Conservation (phyloP, 2,329 filamentous ascomycete species). For the Fusarium burgessii region DNA sequence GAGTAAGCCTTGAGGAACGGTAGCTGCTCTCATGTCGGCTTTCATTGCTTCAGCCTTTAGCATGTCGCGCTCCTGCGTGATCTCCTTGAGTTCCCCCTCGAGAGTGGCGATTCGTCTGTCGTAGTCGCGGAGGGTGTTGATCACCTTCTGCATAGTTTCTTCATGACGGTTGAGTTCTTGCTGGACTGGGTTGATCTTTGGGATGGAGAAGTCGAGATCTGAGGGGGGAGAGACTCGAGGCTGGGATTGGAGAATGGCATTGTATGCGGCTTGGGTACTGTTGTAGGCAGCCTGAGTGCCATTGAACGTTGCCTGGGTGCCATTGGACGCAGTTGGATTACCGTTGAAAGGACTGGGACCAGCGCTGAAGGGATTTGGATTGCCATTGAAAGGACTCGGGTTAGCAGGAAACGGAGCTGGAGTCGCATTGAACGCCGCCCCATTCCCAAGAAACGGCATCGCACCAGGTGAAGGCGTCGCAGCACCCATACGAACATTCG, state of each 20-base stretch:
- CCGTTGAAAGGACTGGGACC: neutral
- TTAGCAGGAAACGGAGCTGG: neutral
- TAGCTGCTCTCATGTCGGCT: neutral
- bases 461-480: neutral
- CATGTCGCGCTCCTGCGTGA: neutral
- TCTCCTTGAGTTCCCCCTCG: neutral
- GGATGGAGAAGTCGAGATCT: neutral
- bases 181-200: neutral
- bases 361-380: neutral
- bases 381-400: neutral
- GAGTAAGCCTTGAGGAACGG: neutral
- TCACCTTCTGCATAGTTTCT: neutral
- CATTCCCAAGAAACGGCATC: neutral
- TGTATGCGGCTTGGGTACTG: neutral
- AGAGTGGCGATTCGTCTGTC: neutral
- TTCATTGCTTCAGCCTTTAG: neutral
- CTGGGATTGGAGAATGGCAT: neutral
- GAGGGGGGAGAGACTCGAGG: neutral
- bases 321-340: neutral
- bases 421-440: neutral
- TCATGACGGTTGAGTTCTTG: neutral
- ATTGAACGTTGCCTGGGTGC: neutral
- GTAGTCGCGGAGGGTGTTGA: neutral
- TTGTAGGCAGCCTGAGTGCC: neutral
- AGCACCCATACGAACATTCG: neutral